Evolutionary conservation across 2,329 filamentous ascomycete genomes (phyloP).

Genomic region (Pestalotiopsis sp.): DNA sequence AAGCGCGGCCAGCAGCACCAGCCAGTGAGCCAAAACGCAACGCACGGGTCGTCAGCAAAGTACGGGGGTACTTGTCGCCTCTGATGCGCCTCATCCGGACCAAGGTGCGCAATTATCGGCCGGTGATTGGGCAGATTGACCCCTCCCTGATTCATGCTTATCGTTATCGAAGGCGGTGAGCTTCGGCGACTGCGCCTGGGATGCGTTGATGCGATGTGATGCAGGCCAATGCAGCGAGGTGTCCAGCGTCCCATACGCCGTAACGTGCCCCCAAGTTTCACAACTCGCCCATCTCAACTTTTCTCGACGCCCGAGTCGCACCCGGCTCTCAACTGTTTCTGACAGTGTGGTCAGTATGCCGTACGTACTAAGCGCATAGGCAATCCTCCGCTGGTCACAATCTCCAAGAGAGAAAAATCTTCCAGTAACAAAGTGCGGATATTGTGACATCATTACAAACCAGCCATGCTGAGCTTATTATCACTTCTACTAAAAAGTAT

Average conservation of each 20-base stretch:
- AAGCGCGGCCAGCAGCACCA: neutral
- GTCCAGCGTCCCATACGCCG: neutral
- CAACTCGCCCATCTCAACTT: neutral
- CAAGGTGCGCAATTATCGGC: constrained; percentile 13
- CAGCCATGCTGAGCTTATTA: neutral
- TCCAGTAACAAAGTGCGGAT: neutral
- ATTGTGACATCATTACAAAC: neutral
- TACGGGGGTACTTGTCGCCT: constrained; percentile 3
- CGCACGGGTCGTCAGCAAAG: constrained; percentile 1
- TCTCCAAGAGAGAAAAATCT: neutral
- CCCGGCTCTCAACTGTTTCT: neutral
- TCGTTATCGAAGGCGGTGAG: constrained; percentile 6
- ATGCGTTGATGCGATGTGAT: neutral
- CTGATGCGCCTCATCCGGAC: constrained; percentile 4
- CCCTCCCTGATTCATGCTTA: constrained; percentile 11
- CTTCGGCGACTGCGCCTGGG: neutral
- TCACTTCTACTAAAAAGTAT: neutral
- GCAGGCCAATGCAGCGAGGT: constrained; percentile 4
- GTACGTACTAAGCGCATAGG: neutral
- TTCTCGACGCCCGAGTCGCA: neutral
- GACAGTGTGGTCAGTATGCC: neutral
- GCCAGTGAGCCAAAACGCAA: neutral
- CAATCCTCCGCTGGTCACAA: neutral
- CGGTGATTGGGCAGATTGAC: constrained; percentile 8
- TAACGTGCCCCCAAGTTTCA: neutral